Percentiles rank a stretch among this genome's conserved stretches.
These are phyloP conservation scores for Wickerhamiella brachini DNA, from an alignment of 805 yeast genomes.

Conservation along the genomic window DNA sequence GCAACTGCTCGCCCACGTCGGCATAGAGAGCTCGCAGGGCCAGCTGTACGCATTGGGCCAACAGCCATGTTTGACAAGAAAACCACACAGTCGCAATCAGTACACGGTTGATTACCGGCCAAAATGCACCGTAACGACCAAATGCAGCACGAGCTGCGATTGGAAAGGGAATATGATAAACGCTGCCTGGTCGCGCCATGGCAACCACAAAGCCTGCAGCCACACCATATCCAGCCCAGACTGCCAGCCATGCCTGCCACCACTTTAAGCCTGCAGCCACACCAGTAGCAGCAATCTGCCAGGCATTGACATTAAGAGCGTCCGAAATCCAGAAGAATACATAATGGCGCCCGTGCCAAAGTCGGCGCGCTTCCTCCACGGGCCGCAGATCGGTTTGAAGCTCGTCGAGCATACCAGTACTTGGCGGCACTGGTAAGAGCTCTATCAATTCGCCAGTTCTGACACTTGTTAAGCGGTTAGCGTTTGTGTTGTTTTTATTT, in stretches of 20 bases:
- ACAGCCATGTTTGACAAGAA: constrained; percentile 71
- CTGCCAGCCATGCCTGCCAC: constrained; percentile 84
- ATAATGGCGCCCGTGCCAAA: constrained; percentile 74
- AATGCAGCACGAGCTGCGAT: constrained; percentile 66
- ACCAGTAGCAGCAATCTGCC: constrained; percentile 82
- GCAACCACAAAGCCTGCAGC: constrained; percentile 53
- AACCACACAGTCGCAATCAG: constrained; percentile 81
- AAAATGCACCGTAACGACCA: constrained; percentile 72
- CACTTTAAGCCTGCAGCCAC: constrained; percentile 59
- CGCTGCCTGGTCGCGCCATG: constrained; percentile 62
- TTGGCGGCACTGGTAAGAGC: neutral
- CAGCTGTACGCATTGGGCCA: constrained; percentile 64
- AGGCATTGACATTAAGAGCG: constrained; percentile 74
- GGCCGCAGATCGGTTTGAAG: constrained; percentile 28
- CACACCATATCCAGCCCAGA: constrained; percentile 66
- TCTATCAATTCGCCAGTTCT: neutral
- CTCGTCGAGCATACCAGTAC: neutral
- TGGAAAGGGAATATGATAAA: constrained; percentile 72
- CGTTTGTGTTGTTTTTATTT: neutral
- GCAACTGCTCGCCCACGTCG: constrained; percentile 30
- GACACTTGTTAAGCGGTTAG: neutral
- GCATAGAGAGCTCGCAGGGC: constrained; percentile 59
- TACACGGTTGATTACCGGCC: constrained; percentile 78
- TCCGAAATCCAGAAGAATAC: constrained; percentile 77
- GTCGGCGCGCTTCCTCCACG: constrained; percentile 55